Evolutionary conservation across 2,329 filamentous ascomycete genomes (phyloP).

Genomic region (Stemphylium beticola): DNA sequence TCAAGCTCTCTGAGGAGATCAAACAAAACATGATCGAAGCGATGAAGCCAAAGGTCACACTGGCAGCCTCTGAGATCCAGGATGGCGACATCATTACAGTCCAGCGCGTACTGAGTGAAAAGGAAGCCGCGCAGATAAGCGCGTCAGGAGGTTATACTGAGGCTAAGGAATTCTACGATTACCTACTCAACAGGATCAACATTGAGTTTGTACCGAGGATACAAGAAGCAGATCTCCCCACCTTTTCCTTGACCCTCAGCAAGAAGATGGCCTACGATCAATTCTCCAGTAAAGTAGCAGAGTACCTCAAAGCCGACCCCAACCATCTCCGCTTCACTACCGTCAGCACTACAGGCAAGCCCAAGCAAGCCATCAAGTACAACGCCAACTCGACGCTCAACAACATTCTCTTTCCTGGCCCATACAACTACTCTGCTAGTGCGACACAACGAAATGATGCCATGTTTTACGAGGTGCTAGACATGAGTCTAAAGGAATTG

Average conservation of each 20-base stretch:
- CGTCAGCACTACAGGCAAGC: constrained; percentile 78
- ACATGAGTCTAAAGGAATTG: constrained; percentile 90
- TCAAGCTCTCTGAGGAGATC: constrained; percentile 91
- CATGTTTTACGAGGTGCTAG: constrained; percentile 89
- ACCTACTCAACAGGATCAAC: constrained; percentile 80
- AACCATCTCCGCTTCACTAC: constrained; percentile 93
- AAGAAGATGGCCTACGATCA: constrained; percentile 90
- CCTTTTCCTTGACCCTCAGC: constrained; percentile 79
- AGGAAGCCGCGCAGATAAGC: constrained; percentile 47
- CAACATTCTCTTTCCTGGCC: constrained; percentile 76
- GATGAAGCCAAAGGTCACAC: constrained; percentile 87
- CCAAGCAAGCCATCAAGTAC: constrained; percentile 80
- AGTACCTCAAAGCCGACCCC: constrained; percentile 75
- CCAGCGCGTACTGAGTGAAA: constrained; percentile 68
- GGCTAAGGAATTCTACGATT: constrained; percentile 89
- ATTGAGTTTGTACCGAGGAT: constrained; percentile 77
- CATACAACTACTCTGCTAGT: constrained; percentile 72
- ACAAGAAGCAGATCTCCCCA: constrained; percentile 63
- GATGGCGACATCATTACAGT: constrained; percentile 98
- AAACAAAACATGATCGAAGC: constrained; percentile 97
- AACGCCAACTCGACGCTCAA: constrained; percentile 71
- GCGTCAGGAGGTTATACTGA: constrained; percentile 62
- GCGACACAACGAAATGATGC: constrained; percentile 74
- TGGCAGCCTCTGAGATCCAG: constrained; percentile 91
- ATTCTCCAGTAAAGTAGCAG: constrained; percentile 81